Percentiles rank a stretch among this genome's conserved stretches.
These are phyloP conservation scores for Neurospora tetrasperma DNA, from an alignment of 495 filamentous ascomycete genomes.

Conservation along the genomic window DNA sequence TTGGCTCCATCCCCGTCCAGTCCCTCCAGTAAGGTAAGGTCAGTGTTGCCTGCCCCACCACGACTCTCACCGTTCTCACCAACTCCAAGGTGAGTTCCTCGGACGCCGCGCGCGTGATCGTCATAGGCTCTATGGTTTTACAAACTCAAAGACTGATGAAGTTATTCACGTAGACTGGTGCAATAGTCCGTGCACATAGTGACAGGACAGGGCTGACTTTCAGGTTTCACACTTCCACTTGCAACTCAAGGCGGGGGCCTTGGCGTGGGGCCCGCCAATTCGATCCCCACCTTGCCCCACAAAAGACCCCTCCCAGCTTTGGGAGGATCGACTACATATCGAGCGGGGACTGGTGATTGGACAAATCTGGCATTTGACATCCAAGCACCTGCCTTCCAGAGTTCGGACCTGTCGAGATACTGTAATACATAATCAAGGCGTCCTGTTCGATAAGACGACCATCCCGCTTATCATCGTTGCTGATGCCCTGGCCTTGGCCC, in stretches of 20 bases:
- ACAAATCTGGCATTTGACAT: not conserved
- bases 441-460: not conserved
- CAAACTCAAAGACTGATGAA: not conserved
- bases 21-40: not conserved
- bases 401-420: not conserved
- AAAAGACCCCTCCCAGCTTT: not conserved
- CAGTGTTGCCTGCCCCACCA: not conserved
- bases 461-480: not conserved
- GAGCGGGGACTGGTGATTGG: not conserved
- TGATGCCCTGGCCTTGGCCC: not conserved
- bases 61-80: not conserved
- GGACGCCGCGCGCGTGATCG: not conserved
- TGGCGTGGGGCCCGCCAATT: not conserved
- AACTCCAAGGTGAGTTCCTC: not conserved
- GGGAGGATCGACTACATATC: not conserved
- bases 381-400: not conserved
- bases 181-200: not conserved
- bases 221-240: not conserved
- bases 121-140: not conserved
- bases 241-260: not conserved
- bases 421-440: not conserved
- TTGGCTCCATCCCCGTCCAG: not conserved
- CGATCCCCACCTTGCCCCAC: not conserved
- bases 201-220: not conserved
- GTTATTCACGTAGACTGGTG: not conserved